A percentile compares a stretch with the other conserved stretches of the same genome.
phyloP scores from a whole-genome alignment of 2,329 filamentous ascomycete species.

The Trichoderma sp. region DNA sequence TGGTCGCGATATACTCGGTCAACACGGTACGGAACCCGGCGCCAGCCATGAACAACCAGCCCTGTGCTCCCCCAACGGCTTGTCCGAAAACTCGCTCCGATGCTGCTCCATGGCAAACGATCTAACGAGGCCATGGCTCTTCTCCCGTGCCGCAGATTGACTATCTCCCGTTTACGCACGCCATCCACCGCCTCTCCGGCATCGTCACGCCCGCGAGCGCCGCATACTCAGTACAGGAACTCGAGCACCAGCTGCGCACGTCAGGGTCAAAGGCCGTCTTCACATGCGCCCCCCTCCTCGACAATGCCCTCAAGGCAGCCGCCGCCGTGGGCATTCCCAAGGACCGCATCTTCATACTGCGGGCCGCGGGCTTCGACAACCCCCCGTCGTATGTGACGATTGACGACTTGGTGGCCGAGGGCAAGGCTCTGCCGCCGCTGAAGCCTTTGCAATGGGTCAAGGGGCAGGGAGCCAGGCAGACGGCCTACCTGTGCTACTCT shows the following conservation, averaged over 20 bases:
- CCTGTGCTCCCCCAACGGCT: not conserved
- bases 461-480: constrained; percentile 67
- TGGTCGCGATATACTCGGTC: constrained; percentile 73
- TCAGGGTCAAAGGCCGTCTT: constrained; percentile 71
- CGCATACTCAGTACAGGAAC: constrained; percentile 68
- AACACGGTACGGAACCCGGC: constrained; percentile 64
- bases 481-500: constrained; percentile 78
- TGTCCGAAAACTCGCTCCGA: not conserved
- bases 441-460: constrained; percentile 61
- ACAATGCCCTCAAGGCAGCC: constrained; percentile 65
- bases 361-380: constrained; percentile 61
- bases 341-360: constrained; percentile 68
- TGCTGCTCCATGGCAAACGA: not conserved
- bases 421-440: constrained; percentile 55
- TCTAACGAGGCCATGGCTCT: constrained; percentile 2
- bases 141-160: constrained; percentile 59
- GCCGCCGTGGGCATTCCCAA: constrained; percentile 63
- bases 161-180: constrained; percentile 71
- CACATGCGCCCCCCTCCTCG: constrained; percentile 68
- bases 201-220: constrained; percentile 75
- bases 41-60: not conserved
- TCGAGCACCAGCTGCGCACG: constrained; percentile 71
- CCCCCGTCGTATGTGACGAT: constrained; percentile 63
- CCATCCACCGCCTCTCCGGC: constrained; percentile 73
- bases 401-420: constrained; percentile 65